These are phyloP conservation scores for Bauhinia variegata DNA, from an alignment of 306 rosid species.

Conservation along the genomic window DNA sequence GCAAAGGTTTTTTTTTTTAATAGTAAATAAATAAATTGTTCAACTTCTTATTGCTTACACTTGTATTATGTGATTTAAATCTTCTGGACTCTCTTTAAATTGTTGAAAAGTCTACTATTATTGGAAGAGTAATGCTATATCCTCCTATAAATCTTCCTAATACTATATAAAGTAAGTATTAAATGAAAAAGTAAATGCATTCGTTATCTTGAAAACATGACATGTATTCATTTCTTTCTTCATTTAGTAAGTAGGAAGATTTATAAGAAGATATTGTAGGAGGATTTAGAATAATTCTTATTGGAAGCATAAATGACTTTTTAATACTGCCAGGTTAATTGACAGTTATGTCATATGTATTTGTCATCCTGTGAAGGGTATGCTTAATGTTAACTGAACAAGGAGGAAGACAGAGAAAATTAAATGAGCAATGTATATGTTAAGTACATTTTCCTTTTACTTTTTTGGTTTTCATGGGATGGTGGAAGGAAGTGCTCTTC, in stretches of 20 bases:
- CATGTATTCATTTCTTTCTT: too few species aligned
- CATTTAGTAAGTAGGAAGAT: too few species aligned
- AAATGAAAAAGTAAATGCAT: too few species aligned
- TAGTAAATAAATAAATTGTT: too few species aligned
- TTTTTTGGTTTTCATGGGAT: slow-evolving; percentile 11
- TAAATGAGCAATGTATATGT: slow-evolving; percentile 15
- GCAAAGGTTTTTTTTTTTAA: slow-evolving; percentile 51
- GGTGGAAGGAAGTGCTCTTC: slow-evolving; percentile 4
- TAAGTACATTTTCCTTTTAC: slow-evolving; percentile 1
- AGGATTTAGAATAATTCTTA: too few species aligned
- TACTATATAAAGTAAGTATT: too few species aligned
- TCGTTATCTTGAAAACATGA: too few species aligned
- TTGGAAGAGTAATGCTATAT: too few species aligned
- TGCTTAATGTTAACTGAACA: slow-evolving; percentile 4
- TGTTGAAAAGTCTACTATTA: slow-evolving; percentile 23
- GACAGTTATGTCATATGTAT: slow-evolving; percentile 9
- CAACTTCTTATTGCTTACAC: slow-evolving; percentile 16
- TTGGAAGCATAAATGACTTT: slow-evolving; percentile 9
- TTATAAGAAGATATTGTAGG: too few species aligned
- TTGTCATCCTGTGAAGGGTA: slow-evolving; percentile 9
- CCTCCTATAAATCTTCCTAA: too few species aligned
- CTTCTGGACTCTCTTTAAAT: not conserved
- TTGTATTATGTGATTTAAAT: slow-evolving; percentile 20
- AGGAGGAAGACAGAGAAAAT: not conserved
- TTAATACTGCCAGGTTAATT: slow-evolving; percentile 5